Evolutionary conservation across 257 asterid species (phyloP), one percentile per base, ranked within the genome.

Genomic region (Fraxinus anomala): DNA sequence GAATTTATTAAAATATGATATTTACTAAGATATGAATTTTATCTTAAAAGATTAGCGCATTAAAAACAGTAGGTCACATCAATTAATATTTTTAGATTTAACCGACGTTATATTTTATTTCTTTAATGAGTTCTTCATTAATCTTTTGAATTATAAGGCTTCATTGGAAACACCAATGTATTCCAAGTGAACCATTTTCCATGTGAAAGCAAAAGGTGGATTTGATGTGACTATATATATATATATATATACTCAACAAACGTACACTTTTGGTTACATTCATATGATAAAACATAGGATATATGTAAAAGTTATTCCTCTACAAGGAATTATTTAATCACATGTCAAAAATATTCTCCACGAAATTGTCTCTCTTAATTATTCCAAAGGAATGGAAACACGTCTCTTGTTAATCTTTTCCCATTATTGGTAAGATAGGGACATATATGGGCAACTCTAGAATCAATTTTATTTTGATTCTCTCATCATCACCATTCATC

Each of bases 341-440:
- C 16, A 42, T 11, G 16, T 42, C 51, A 42, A 42, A 42, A 42
- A 11, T 42, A 42, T 42, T 42, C 49, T 42, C 51, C 51, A 2
- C 1, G 51, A 0, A 11, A 3, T 11, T 40, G 47, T 42, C 63
- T 73, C 73, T 49, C 82, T 63, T 72, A 63, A 31, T 73, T 59
- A 81, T 77, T 77, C 85, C 79, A 47, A 42, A 68, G 40, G 65
- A 72, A 40, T 21, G 36, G 82, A 70, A 67, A 69, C 70, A 54
- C 75, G 39, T 42, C 66, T 42, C 19, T 63, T 26, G 69, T 23
- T 80, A 84, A 84, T 80, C 84, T 78, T 87, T 87, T 78, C 82
- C 85, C 81, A 79, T 84, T 82, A 84, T 84, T 82, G 70, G 88
- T 36, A 80, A 79, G 65, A 76, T 78, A 78, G 63, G 70, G 68